Base-by-base conservation (phyloP, 257 asterid species). In the Nicotiana undulata region DNA sequence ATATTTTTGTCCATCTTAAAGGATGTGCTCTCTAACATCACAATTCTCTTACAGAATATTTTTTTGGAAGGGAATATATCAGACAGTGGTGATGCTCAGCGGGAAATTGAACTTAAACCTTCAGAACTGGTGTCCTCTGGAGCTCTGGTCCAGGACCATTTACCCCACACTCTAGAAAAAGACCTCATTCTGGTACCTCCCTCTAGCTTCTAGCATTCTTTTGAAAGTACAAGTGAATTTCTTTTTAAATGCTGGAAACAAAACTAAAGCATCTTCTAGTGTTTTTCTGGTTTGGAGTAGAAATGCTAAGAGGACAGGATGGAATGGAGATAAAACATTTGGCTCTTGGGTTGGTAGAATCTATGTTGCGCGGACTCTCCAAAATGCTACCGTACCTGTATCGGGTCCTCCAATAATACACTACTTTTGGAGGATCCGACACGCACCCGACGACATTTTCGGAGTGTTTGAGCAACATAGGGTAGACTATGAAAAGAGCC, bases 141-240 rank as follows among this genome's bases (percentile, higher is more conserved):
- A 81, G 85, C 89, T 56, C 74, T 81, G 60, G 75, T 58, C 85
- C 86, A 81, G 60, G 84, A 84, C 70, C 95, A 89, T 66, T 83
- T 87, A 82, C 82, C 88, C 81, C 91, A 89, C 86, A 84, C 88
- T 53, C 84, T 86, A 83, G 86, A 89, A 88, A 89, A 79, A 83
- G 99, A 95, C 87, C 83, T 95, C 83, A 86, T 93, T 81, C 84
- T 95, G 98, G 99, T 95, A 85, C 85, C 83, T 63, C 51, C 84
- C 81, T 85, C 55, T 37, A 74, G 40, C 26, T 72, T 22, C 60
- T 74, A 24, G 40, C 78, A 74, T 74, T 49, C 40, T 74, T 49
- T 74, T 49, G 61, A 15, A 24, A 26, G 40, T 74, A 49, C 40
- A 74, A 12, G 78, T 46, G 16, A 24, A 32, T 6, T 22, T 74